Conservation (phyloP, 1,284 basidiomycete species). For the Pulveroboletus sp. region DNA sequence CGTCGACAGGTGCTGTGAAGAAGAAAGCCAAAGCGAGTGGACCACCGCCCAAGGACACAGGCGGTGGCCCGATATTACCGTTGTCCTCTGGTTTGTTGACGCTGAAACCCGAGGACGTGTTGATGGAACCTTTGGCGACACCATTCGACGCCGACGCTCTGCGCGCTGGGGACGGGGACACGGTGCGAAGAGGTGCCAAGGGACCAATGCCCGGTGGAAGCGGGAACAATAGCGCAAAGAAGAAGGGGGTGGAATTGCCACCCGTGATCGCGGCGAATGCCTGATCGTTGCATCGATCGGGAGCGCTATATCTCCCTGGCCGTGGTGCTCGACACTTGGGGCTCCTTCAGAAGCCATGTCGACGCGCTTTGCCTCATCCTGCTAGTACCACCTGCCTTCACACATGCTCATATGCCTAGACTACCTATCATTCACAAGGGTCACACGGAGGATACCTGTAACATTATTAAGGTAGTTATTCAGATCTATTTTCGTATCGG, state of each 20-base stretch:
- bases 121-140: slow-evolving; percentile 19
- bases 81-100: slow-evolving; percentile 22
- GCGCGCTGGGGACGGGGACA: slow-evolving; percentile 3
- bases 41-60: slow-evolving; percentile 13
- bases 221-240: slow-evolving; percentile 32
- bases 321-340: not conserved
- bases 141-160: slow-evolving; percentile 6
- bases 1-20: slow-evolving; percentile 41
- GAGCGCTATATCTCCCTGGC: not conserved
- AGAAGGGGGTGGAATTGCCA: slow-evolving; percentile 37
- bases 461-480: slow-evolving; percentile 32
- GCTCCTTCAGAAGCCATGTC: not conserved
- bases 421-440: slow-evolving; percentile 1
- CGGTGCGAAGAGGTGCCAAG: slow-evolving; percentile 8
- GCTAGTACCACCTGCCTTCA: not conserved
- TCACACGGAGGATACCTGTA: slow-evolving; percentile 33
- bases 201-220: slow-evolving; percentile 7
- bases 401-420: slow-evolving; percentile 11
- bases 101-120: slow-evolving; percentile 26
- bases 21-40: slow-evolving; percentile 33
- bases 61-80: slow-evolving; percentile 16
- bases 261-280: slow-evolving; percentile 54
- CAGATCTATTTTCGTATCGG: not conserved
- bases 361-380: not conserved
- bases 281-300: slow-evolving; percentile 20